Conservation (phyloP, 768 basidiomycete genomes). For the Lanmaoa rubissima region DNA sequence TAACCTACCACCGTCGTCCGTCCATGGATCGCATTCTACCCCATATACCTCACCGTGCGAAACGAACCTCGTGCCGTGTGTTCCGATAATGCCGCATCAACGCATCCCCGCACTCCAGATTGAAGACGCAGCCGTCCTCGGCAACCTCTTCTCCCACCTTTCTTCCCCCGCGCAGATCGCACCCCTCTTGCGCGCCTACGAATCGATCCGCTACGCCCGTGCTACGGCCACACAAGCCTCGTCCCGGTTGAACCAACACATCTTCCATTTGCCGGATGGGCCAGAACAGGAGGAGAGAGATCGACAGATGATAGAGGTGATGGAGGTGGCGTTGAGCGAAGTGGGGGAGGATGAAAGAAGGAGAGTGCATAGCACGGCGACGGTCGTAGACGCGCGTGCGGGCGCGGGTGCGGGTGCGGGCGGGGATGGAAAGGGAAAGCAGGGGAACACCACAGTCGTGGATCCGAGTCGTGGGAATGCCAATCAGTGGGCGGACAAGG, state of each 20-base stretch:
- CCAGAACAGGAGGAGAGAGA: conserved; percentile 52
- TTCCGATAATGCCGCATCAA: background rate
- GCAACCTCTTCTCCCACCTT: conserved; percentile 49
- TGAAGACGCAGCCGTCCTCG: conserved; percentile 41
- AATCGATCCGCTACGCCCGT: conserved; percentile 49
- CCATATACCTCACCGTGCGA: background rate
- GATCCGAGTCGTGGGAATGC: conserved; percentile 33
- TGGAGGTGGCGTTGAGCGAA: conserved; percentile 37
- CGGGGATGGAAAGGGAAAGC: background rate
- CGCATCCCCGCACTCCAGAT: conserved; percentile 18
- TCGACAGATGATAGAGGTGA: conserved; percentile 47
- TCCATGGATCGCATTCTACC: background rate
- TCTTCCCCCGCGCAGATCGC: conserved; percentile 41
- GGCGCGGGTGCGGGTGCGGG: background rate
- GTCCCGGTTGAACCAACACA: conserved; percentile 48
- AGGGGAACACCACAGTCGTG: background rate
- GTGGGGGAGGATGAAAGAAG: conserved; percentile 9
- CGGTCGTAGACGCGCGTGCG: background rate
- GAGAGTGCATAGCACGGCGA: conserved; percentile 13
- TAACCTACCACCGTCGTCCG: background rate
- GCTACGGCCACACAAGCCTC: conserved; percentile 48
- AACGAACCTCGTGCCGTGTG: background rate
- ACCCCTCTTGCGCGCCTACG: conserved; percentile 49
- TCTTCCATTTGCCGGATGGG: conserved; percentile 58
- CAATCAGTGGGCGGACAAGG: conserved; percentile 60